phyloP scores from a whole-genome alignment of 768 basidiomycete genomes.

The Tricholoma terreum region DNA sequence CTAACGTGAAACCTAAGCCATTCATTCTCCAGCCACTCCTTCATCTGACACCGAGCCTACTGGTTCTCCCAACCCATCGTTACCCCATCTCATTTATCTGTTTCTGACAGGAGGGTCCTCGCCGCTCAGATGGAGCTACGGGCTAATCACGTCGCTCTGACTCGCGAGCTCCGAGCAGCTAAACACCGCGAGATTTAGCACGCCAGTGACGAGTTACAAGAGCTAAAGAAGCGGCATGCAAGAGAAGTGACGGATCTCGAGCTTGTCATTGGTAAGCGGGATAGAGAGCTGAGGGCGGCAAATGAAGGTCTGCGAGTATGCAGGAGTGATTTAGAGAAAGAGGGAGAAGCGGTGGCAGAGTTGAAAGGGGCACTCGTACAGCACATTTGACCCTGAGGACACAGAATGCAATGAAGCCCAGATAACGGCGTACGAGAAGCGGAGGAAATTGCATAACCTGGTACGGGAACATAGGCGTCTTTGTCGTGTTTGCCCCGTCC shows the following conservation, averaged over 20 bases:
- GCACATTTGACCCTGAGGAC: conserved; percentile 67
- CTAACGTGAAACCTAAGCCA: no score
- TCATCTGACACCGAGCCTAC: no score
- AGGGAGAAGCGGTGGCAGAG: conserved; percentile 56
- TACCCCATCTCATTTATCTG: no score
- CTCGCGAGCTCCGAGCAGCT: conserved; percentile 54
- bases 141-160: conserved; percentile 55
- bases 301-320: conserved; percentile 64
- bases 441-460: conserved; percentile 86
- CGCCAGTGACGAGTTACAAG: conserved; percentile 66
- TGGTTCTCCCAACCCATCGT: no score
- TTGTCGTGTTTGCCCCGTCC: conserved; percentile 79
- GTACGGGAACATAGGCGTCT: conserved; percentile 91
- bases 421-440: conserved; percentile 50
- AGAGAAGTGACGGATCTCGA: conserved; percentile 73
- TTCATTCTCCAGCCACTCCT: no score
- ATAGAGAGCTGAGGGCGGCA: conserved; percentile 66
- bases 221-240: conserved; percentile 57
- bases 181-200: conserved; percentile 63
- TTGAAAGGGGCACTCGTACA: conserved; percentile 69
- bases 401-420: conserved; percentile 54
- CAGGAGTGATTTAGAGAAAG: conserved; percentile 61
- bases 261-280: conserved; percentile 59
- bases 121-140: conserved; percentile 68
- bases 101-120: no score